Conservation (phyloP, 768 basidiomycete genomes). For the Kwoniella sp. region DNA sequence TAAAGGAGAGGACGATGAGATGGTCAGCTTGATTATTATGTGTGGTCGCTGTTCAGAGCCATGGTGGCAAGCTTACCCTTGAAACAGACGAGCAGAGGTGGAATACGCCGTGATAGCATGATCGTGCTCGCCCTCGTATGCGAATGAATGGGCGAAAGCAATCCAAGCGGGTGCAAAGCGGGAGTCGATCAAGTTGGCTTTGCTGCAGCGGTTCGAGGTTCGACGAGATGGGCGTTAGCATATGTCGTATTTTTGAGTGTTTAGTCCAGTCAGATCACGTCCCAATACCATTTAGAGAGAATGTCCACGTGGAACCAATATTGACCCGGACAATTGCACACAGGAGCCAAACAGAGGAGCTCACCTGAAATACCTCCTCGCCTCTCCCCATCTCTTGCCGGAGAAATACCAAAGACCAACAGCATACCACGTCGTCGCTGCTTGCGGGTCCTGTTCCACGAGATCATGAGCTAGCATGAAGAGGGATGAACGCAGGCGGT, state of each 20-base stretch:
- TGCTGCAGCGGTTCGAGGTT: no score
- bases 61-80: slow-evolving; percentile 73
- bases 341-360: no score
- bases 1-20: neutral
- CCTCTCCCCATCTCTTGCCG: slow-evolving; percentile 82
- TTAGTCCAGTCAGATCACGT: no score
- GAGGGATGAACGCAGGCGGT: slow-evolving; percentile 84
- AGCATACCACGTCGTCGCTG: slow-evolving; percentile 94
- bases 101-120: slow-evolving; percentile 98
- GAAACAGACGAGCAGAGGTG: slow-evolving; percentile 91
- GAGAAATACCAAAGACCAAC: slow-evolving; percentile 96
- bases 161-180: slow-evolving; percentile 96
- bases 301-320: no score
- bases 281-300: no score
- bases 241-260: no score
- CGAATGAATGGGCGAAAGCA: slow-evolving; percentile 96
- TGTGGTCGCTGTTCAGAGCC: no score
- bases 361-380: slow-evolving; percentile 91
- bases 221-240: no score
- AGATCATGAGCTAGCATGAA: slow-evolving; percentile 96
- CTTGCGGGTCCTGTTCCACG: slow-evolving; percentile 89
- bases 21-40: no score
- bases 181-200: slow-evolving; percentile 95
- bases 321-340: no score
- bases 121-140: slow-evolving; percentile 95